Percentiles rank a stretch among this genome's conserved stretches.
These are phyloP conservation scores for Lactifluus echinatus DNA, from an alignment of 768 basidiomycete species.

Conservation along the genomic window DNA sequence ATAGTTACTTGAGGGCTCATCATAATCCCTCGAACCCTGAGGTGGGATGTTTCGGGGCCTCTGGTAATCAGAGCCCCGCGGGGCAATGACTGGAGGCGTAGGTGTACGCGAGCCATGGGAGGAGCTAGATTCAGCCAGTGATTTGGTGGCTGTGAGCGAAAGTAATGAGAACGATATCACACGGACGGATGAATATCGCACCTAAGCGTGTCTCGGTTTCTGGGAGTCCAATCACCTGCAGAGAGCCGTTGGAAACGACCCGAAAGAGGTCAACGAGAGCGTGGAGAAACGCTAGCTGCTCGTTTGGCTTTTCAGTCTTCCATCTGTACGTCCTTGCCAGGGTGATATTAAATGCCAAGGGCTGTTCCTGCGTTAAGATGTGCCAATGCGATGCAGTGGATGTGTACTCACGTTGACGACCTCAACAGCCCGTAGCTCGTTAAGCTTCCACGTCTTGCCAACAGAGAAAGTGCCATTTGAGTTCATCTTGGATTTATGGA, in stretches of 20 bases:
- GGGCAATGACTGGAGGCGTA: neutral
- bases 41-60: neutral
- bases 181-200: constrained; percentile 22
- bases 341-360: constrained; percentile 66
- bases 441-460: constrained; percentile 90
- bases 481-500: constrained; percentile 97
- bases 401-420: constrained; percentile 34
- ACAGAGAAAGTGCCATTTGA: constrained; percentile 92
- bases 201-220: constrained; percentile 33
- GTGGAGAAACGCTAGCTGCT: constrained; percentile 67
- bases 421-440: constrained; percentile 74
- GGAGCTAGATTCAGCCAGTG: neutral
- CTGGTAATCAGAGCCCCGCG: neutral
- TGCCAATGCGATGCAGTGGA: neutral
- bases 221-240: constrained; percentile 53
- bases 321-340: constrained; percentile 87
- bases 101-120: constrained; percentile 12
- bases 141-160: neutral
- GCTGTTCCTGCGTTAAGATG: constrained; percentile 30
- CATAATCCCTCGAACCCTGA: constrained; percentile 6
- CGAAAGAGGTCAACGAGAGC: constrained; percentile 56
- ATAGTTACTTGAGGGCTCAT: constrained; percentile 6
- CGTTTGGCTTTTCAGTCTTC: constrained; percentile 67
- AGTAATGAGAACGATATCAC: neutral
- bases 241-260: constrained; percentile 28